Evolutionary conservation across 148 eudicot species (phyloP).

Genomic region (Pouteria glomerata): DNA sequence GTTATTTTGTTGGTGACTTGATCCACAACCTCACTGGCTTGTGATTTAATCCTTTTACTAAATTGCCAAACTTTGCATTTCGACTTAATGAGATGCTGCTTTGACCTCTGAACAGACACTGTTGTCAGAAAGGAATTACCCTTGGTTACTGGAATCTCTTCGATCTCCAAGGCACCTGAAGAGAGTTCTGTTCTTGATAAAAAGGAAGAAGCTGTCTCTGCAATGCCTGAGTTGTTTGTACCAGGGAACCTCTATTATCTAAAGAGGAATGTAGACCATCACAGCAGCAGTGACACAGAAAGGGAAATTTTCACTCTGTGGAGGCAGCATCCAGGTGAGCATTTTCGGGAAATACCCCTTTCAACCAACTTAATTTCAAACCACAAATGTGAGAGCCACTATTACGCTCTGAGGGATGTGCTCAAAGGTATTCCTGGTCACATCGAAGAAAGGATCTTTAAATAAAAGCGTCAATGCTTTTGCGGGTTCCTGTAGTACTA

Average conservation of each 20-base stretch:
- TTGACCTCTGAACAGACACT: conserved; percentile 14
- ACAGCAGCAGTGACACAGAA: conserved; percentile 14
- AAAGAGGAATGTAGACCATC: conserved; percentile 22
- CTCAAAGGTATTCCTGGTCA: conserved; percentile 62
- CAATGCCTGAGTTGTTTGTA: conserved; percentile 52
- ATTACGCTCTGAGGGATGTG: conserved; percentile 72
- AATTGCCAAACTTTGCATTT: neutral
- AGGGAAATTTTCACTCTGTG: conserved; percentile 56
- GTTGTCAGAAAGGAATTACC: neutral
- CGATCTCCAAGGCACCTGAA: conserved; percentile 8
- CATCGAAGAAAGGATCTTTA: conserved; percentile 16
- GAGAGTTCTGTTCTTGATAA: conserved; percentile 10
- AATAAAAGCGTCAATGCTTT: neutral
- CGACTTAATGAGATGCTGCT: neutral
- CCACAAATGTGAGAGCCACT: conserved; percentile 82
- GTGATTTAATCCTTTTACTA: neutral
- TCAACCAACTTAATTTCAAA: conserved; percentile 63
- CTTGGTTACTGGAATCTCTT: neutral
- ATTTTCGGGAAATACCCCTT: conserved; percentile 60
- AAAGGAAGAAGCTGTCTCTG: conserved; percentile 17
- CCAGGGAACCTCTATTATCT: conserved; percentile 75
- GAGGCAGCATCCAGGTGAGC: conserved; percentile 70
- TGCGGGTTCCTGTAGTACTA: neutral
- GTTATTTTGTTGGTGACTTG: neutral
- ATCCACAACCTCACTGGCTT: neutral